Evolutionary conservation across 345 rosid species (phyloP).

Genomic region (Murraya paniculata): DNA sequence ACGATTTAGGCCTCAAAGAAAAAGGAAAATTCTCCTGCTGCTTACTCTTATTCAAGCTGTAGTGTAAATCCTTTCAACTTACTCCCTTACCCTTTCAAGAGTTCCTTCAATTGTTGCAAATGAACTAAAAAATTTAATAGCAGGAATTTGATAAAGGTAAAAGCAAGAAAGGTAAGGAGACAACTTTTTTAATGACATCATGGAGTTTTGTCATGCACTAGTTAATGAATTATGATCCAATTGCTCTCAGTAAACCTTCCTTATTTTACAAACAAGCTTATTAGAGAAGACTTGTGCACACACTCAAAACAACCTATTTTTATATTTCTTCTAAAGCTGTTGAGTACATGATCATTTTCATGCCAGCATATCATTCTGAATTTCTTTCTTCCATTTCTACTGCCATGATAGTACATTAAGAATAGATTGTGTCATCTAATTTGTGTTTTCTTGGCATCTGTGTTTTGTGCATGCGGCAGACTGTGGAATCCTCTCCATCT

Average conservation of each 20-base stretch:
- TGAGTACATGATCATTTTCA: no score
- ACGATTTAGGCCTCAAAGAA: no score
- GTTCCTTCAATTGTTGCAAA: background rate
- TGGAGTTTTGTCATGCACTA: background rate
- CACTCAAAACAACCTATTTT: background rate
- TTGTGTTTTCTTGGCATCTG: conserved; percentile 4
- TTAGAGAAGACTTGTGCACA: background rate
- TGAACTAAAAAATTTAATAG: background rate
- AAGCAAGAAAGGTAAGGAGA: no score
- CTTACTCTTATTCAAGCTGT: no score
- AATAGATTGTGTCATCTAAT: background rate
- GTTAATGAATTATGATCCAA: background rate
- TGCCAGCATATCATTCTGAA: background rate
- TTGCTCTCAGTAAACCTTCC: background rate
- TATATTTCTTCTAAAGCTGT: background rate
- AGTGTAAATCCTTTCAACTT: no score
- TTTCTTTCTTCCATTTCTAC: background rate
- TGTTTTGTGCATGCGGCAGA: conserved; percentile 39
- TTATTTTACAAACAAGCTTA: no score
- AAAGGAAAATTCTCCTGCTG: no score
- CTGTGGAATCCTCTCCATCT: conserved; percentile 52
- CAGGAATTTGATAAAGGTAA: background rate
- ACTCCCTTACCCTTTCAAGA: no score
- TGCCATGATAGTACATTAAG: background rate
- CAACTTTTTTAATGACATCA: background rate